Base-by-base conservation (phyloP, 345 rosid genomes). In the Linum trigynum region DNA sequence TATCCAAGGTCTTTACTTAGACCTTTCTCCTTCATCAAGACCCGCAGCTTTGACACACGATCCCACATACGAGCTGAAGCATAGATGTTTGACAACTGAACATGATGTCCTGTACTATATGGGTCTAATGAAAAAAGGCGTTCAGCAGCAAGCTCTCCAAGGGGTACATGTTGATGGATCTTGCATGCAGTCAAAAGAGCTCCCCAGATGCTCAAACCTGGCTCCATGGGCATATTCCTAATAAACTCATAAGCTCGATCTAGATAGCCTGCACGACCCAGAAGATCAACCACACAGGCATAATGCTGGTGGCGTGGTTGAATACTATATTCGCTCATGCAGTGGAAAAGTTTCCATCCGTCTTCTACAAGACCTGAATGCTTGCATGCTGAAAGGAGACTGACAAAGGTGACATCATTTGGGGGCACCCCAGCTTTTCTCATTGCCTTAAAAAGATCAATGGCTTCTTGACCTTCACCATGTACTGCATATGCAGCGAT, bases 31-130 rank as follows among this genome's bases (percentile, higher is more conserved):
- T 56, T 86, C 90, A 86, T 88, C 79, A 67, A 59, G 51, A 81
- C 71, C 3, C 88, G 73, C 43, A 86, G 10, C 74, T 78, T 83
- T 50, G 79, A 77, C 61, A 86, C 83, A 39, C 45, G 67, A 72
- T 79, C 82, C 90, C 92, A 84, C 72, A 89, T 59, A 58, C 76
- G 70, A 2, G 79, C 76, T 42, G 86, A 80, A 57, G 96, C 96
- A 69, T 88, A 88, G 62, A 88, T 82, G 70, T 88, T 84, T 16
- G 96, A 84, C 36, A 88, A 86, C 75, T 83, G 92, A 69, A 88
- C 86, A 62, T 81, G 84, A 65, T 83, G 85, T 59, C 92, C 90
- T 50, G 82, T 80, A 70, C 82, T 83, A 57, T 74, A 66, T 41
- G 85, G 77, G 69, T 88, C 88, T 57, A 88, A 67, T 2, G 75